Base-by-base conservation (phyloP, 2,329 filamentous ascomycete species). In the Dactylellina sp. region DNA sequence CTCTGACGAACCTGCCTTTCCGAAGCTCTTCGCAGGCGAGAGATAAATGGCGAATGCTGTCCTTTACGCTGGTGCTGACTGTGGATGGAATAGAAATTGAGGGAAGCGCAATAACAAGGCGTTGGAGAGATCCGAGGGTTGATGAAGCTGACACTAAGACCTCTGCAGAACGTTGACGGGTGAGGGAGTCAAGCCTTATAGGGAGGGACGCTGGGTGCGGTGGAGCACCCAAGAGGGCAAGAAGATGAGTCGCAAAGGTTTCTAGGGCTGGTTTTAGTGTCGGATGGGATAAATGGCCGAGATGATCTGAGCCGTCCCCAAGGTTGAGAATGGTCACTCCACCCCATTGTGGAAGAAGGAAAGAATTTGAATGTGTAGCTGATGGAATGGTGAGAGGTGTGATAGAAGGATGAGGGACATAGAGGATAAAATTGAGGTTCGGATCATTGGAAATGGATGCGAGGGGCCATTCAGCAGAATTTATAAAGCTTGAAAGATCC, bases 401-500 rank as follows among this genome's bases (percentile, higher is more conserved):
- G 72, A 88, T 85, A 5, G 82, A 82, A 70, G 90, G 87, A 68
- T 91, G 88, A 4, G 93, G 92, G 6, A 96, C 88, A 79, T 95
- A 99, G 25, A 98, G 85, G 65, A 98, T 89, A 80, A 99, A 98
- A 82, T 99, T 98, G 79, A 99, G 89, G 0, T 95, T 99, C 0
- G 95, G 95, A 0, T 94, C 94, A 16, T 88, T 89, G 44, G 93
- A 95, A 77, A 99, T 98, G 65, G 92, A 97, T 75, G 91, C 96
- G 1, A 99, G 83, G 0, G 95, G 95, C 95, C 95, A 99, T 82
- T 99, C 95, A 1, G 95, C 95, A 1, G 94, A 93, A 79, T 99
- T 99, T 81, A 99, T 93, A 79, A 99, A 99, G 0, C 91, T 93
- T 39, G 92, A 92, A 0, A 99, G 85, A 78, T 97, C 93, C 77